Conservation (phyloP, 192 early-diverging fungal species). For the Coemansia sp. region DNA sequence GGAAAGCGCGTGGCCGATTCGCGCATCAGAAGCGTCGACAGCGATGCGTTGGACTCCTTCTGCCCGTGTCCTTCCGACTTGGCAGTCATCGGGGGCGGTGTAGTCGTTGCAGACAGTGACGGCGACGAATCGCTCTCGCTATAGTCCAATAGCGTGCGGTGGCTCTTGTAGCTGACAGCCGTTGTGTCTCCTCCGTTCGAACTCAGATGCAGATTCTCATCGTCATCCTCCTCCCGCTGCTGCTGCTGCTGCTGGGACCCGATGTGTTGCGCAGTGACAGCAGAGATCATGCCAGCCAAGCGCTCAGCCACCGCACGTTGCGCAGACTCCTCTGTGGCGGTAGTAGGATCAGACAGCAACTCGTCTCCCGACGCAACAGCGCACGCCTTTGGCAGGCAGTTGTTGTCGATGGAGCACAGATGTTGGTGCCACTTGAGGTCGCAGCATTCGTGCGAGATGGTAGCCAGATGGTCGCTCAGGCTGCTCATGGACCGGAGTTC, state of each 20-base stretch:
- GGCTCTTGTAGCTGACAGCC: conserved; percentile 9
- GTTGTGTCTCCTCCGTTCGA: background rate
- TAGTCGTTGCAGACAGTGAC: background rate
- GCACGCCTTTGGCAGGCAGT: background rate
- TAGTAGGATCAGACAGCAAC: background rate
- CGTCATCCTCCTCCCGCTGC: background rate
- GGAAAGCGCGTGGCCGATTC: background rate
- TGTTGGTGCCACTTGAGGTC: conserved; percentile 8
- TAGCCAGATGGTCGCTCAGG: conserved; percentile 24
- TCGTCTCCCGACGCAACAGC: too few relatives aligned
- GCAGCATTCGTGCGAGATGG: conserved; percentile 29
- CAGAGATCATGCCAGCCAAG: background rate
- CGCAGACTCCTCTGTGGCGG: background rate
- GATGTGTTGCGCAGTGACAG: background rate
- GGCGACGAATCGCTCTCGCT: background rate
- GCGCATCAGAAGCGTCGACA: conserved; percentile 19
- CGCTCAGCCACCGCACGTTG: background rate
- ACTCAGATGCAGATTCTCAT: too few relatives aligned
- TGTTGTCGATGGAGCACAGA: background rate
- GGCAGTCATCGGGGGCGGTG: conserved; percentile 9
- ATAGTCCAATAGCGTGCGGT: background rate
- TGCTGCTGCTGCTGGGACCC: background rate
- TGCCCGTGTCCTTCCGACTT: background rate
- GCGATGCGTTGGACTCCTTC: conserved; percentile 17
- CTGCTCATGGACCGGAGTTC: conserved; percentile 12